A percentile compares a stretch with the other conserved stretches of the same genome.
These are phyloP conservation scores for Phytopythium kandeliae DNA, from an alignment of 352 stramenopile species.

Conservation along the genomic window DNA sequence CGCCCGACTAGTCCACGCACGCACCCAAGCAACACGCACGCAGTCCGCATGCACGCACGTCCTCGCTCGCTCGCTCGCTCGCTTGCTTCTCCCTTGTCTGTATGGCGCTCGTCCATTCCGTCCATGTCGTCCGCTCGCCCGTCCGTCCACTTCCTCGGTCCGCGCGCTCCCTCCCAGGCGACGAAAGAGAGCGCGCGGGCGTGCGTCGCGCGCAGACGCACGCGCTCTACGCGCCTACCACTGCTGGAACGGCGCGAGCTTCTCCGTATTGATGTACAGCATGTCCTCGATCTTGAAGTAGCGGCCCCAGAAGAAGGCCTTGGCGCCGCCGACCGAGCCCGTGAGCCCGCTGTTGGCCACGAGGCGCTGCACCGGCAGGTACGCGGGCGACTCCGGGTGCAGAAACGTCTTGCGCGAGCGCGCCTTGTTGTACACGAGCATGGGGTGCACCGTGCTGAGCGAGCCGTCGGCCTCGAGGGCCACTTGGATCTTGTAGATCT, in stretches of 20 bases:
- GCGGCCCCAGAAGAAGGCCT: constrained; percentile 86
- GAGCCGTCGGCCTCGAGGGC: constrained; percentile 54
- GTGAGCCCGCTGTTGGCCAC: constrained; percentile 49
- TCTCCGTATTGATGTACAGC: constrained; percentile 84
- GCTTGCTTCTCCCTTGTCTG: not conserved
- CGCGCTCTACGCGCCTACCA: constrained; percentile 40
- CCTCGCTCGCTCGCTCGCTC: not conserved
- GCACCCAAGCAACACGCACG: constrained; percentile 3
- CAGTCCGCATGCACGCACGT: no score
- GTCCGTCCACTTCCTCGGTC: not conserved
- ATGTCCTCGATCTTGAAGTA: constrained; percentile 81
- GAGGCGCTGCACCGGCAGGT: constrained; percentile 55
- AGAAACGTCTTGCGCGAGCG: constrained; percentile 84
- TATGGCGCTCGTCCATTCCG: constrained; percentile 2
- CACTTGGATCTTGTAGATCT: constrained; percentile 91
- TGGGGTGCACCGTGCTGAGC: constrained; percentile 67
- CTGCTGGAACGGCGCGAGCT: constrained; percentile 71
- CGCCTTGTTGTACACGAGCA: constrained; percentile 89
- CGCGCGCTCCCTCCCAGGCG: not conserved
- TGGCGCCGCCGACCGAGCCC: constrained; percentile 66
- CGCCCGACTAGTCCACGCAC: no score
- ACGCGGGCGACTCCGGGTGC: constrained; percentile 76
- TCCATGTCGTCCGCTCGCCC: not conserved
- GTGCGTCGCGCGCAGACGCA: not conserved
- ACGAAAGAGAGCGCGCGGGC: no score